Evolutionary conservation across 2,329 filamentous ascomycete genomes (phyloP), one percentile per base, ranked within the genome.

Genomic region (Byssothecium circinans): DNA sequence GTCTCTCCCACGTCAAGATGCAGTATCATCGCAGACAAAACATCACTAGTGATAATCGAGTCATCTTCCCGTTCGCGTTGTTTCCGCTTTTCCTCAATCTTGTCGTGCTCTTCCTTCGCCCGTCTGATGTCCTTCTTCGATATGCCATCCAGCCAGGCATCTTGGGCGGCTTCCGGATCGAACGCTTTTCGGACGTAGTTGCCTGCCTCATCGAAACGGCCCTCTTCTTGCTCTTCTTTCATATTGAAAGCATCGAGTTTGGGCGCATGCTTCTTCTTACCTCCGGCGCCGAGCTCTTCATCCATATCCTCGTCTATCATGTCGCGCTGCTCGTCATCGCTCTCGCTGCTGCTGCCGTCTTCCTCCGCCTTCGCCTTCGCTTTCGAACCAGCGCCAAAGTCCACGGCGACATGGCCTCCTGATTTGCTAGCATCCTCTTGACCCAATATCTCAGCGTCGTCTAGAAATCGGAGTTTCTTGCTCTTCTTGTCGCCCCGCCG

Each of bases 171-270:
- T 59, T 97, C 91, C 0, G 90, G 89, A 61, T 99, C 94, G 8
- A 76, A 82, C 0, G 91, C 91, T 70, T 95, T 95, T 47, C 94
- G 84, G 36, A 99, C 84, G 68, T 85, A 99, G 70, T 97, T 99
- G 8, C 92, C 92, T 1, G 85, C 77, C 59, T 94, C 88, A 67
- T 99, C 94, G 62, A 96, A 99, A 10, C 85, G 81, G 1, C 94
- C 94, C 59, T 97, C 92, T 64, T 97, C 91, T 69, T 95, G 86
- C 70, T 99, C 94, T 11, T 82, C 77, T 49, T 83, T 85, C 79
- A 99, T 88, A 66, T 99, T 97, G 79, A 99, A 99, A 2, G 92
- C 92, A 70, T 97, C 94, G 5, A 99, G 81, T 68, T 94, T 89
- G 1, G 94, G 94, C 1, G 94, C 94, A 70, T 96, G 90, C 61